Base-by-base conservation (phyloP, 495 filamentous ascomycete species). In the Podospora pseudopauciseta region DNA sequence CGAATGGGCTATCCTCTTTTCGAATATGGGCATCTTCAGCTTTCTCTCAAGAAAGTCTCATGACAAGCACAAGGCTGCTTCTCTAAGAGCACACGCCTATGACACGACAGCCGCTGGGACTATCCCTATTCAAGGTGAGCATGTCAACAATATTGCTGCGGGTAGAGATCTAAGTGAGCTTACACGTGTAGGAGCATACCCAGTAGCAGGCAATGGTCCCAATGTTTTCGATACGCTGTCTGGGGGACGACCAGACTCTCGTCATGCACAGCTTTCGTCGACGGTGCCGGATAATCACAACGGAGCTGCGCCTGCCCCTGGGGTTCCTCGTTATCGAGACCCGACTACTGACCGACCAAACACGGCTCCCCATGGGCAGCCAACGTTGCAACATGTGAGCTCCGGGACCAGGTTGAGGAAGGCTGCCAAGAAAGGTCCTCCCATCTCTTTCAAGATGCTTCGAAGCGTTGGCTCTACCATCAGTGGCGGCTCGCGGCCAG, bases 21-120 rank as follows among this genome's bases (percentile, higher is more conserved):
- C 56, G 74, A 77, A 65, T 26, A 83, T 83, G 81, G 80, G 81
- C 68, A 71, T 82, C 67, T 71, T 82, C 56, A 79, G 75, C 67
- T 79, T 82, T 28, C 66, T 83, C 34, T 71, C 75, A 11, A 78
- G 67, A 63, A 82, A 74, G 60, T 60, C 72, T 20, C 60, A 70
- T 65, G 68, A 71, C 63, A 72, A 73, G 66, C 34, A 55, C 32
- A 75, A 73, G 64, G n/a, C 53, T 44, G 65, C 66, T 63, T 34
- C 67, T 63, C 67, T 77, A n/a, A 81, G 76, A 66, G 64, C 76
- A 1, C 66, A 70, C 54, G 73, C 73, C 19, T 79, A 77, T 63
- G 70, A 77, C 63, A 49, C 73, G 68, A 71, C 71, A 11, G 59
- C 76, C 18, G 64, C 78, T 6, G 74, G 72, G 60, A 44, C 66